Evolutionary conservation across 192 early-diverging fungal species (phyloP).

Genomic region (Coemansia sp.): DNA sequence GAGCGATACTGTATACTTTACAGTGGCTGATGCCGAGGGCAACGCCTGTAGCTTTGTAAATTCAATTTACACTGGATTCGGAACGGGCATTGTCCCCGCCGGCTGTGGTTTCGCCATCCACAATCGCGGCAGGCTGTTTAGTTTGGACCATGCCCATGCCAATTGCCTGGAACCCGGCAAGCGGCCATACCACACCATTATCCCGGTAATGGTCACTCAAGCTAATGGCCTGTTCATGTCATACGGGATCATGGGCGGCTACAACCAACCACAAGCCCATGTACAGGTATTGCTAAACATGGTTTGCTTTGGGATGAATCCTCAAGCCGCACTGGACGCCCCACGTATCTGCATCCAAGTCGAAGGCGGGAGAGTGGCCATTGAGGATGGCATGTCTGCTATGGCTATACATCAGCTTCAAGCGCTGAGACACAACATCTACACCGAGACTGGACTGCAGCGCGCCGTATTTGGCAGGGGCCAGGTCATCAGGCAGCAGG

Average conservation of each 20-base stretch:
- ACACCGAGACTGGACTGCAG: constrained; percentile 42
- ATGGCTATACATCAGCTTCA: constrained; percentile 51
- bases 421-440: constrained; percentile 60
- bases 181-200: constrained; percentile 81
- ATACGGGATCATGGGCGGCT: constrained; percentile 68
- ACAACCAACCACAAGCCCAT: constrained; percentile 86
- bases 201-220: constrained; percentile 65
- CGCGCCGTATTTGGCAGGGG: constrained; percentile 71
- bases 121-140: constrained; percentile 68
- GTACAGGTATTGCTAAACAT: constrained; percentile 75
- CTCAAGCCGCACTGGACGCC: constrained; percentile 68
- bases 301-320: constrained; percentile 56
- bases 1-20: constrained; percentile 76
- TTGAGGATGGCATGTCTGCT: constrained; percentile 65
- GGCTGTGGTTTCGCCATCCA: constrained; percentile 71
- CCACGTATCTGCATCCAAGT: constrained; percentile 64
- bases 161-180: constrained; percentile 69
- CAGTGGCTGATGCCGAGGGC: constrained; percentile 70
- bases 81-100: constrained; percentile 48
- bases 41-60: constrained; percentile 83
- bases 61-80: constrained; percentile 58
- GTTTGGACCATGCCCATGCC: constrained; percentile 58
- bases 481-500: constrained; percentile 61
- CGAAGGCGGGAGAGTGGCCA: constrained; percentile 37
- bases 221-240: constrained; percentile 17